Percentiles rank a stretch among this genome's conserved stretches.
These are phyloP conservation scores for Cymbopogon flexuosus DNA, from an alignment of 202 grass and related monocot species.

Conservation along the genomic window DNA sequence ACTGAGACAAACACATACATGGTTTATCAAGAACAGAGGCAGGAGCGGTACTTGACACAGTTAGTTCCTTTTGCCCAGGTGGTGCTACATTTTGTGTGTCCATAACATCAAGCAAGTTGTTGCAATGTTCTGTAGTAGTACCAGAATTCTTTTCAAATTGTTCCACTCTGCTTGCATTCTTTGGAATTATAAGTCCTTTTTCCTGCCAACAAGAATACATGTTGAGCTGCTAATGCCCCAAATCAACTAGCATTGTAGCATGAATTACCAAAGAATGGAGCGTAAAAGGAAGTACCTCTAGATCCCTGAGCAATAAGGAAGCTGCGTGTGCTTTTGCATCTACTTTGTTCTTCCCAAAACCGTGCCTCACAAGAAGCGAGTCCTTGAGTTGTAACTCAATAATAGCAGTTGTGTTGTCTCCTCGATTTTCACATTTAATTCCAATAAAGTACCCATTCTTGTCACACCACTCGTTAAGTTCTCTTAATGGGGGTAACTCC, in stretches of 20 bases:
- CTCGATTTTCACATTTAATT: conserved; percentile 49
- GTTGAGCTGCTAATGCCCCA: conserved; percentile 12
- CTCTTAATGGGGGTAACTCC: conserved; percentile 59
- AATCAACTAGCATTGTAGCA: conserved; percentile 8
- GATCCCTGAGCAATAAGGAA: conserved; percentile 68
- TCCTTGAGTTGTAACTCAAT: conserved; percentile 62
- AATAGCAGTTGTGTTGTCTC: conserved; percentile 48
- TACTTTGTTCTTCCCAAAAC: conserved; percentile 50
- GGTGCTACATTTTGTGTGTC: conserved; percentile 32
- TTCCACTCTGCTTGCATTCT: conserved; percentile 46
- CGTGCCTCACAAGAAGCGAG: conserved; percentile 43
- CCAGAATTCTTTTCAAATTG: conserved; percentile 30
- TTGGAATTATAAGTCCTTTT: conserved; percentile 44
- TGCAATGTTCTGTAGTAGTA: conserved; percentile 18
- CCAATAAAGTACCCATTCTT: conserved; percentile 67
- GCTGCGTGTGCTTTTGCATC: conserved; percentile 64
- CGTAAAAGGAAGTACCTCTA: conserved; percentile 50
- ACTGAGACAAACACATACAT: conserved; percentile 28
- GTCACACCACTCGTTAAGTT: conserved; percentile 52
- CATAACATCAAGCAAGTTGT: conserved; percentile 35
- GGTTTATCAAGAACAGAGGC: conserved; percentile 35
- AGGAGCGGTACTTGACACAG: background rate
- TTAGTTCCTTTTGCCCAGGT: conserved; percentile 15
- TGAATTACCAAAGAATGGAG: conserved; percentile 16
- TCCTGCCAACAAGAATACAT: conserved; percentile 45